These are phyloP conservation scores for Rhizopus delemar DNA, from an alignment of 371 early-diverging fungal species.

Conservation along the genomic window DNA sequence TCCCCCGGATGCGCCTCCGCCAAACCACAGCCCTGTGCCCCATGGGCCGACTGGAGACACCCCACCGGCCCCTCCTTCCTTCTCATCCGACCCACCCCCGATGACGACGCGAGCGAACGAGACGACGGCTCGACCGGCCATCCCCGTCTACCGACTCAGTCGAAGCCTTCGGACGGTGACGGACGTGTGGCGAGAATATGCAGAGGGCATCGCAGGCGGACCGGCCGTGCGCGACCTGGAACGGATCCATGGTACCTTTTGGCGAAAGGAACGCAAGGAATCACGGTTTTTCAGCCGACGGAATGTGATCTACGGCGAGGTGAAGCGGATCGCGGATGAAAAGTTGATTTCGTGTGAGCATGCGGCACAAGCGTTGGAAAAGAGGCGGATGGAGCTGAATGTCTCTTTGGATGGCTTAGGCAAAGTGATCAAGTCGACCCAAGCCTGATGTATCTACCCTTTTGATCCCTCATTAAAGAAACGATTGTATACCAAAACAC, in stretches of 20 bases:
- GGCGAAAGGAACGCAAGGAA: not conserved
- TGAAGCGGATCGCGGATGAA: not conserved
- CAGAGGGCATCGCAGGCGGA: not conserved
- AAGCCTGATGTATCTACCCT: too few species aligned
- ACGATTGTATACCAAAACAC: too few species aligned
- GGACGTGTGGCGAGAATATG: slow-evolving; percentile 9
- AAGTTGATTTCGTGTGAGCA: not conserved
- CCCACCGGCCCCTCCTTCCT: too few species aligned
- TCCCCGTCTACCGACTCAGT: not conserved
- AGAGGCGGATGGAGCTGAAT: not conserved
- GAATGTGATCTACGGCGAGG: not conserved
- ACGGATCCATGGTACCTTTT: not conserved
- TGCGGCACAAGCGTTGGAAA: not conserved
- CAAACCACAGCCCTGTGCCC: too few species aligned
- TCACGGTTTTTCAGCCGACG: slow-evolving; percentile 5
- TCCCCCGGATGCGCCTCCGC: too few species aligned
- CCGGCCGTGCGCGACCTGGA: not conserved
- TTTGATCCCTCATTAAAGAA: too few species aligned
- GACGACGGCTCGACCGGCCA: too few species aligned
- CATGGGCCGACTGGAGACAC: too few species aligned
- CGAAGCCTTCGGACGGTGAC: not conserved
- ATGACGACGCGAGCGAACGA: too few species aligned
- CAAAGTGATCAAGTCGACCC: not conserved
- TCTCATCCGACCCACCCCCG: too few species aligned
- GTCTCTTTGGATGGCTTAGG: not conserved